These are phyloP conservation scores for Sporothrix luriei DNA, from an alignment of 2,329 filamentous ascomycete species.

Conservation along the genomic window DNA sequence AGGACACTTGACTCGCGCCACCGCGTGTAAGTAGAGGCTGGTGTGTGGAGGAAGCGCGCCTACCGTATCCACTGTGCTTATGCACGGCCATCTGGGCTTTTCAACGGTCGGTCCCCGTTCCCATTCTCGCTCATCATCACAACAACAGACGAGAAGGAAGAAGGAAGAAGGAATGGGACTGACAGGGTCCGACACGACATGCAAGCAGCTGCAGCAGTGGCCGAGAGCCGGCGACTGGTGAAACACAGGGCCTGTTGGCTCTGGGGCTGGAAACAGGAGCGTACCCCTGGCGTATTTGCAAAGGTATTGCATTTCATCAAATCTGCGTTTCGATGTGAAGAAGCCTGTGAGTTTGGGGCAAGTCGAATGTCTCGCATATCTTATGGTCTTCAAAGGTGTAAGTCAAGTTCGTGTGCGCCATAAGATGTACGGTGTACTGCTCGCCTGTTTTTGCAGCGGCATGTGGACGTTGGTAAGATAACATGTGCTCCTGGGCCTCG, in stretches of 20 bases:
- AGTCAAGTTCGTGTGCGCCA: too few relatives aligned
- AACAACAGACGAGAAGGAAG: background rate
- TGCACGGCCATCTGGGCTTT: conserved; percentile 15
- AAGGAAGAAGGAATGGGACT: too few relatives aligned
- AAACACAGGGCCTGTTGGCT: conserved; percentile 19
- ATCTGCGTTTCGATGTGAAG: background rate
- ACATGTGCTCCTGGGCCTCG: background rate
- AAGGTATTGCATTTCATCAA: conserved; percentile 21
- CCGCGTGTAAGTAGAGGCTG: conserved; percentile 15
- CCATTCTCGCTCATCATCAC: background rate
- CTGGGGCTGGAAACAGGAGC: conserved; percentile 8
- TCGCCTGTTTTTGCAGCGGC: background rate
- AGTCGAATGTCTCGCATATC: background rate
- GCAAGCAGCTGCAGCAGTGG: conserved; percentile 10
- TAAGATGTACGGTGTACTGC: background rate
- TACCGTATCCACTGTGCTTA: conserved; percentile 21
- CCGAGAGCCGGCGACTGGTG: conserved; percentile 13
- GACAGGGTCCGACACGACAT: background rate
- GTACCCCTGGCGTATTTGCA: conserved; percentile 13
- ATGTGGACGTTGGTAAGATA: background rate
- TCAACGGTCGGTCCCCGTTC: conserved; percentile 9
- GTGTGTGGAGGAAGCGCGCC: conserved; percentile 18
- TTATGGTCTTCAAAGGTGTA: background rate
- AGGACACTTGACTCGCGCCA: background rate
- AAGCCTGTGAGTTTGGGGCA: background rate